Evolutionary conservation across 305 asterid genomes (phyloP).

Genomic region (Fraxinus dipetala): DNA sequence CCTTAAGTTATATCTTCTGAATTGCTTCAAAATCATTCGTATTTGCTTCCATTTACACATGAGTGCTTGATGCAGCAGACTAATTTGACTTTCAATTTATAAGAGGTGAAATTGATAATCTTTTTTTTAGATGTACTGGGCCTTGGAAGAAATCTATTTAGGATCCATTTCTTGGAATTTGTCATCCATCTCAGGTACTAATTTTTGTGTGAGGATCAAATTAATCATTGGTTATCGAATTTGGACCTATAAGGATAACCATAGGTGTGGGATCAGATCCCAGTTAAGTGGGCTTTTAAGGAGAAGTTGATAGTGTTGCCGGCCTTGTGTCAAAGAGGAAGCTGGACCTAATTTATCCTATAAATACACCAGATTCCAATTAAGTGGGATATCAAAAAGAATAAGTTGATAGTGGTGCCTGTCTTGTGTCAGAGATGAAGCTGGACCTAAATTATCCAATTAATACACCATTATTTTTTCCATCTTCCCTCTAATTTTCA

Average conservation of each 20-base stretch:
- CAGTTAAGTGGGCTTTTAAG: background rate
- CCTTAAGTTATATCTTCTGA: conserved; percentile 8
- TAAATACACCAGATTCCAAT: background rate
- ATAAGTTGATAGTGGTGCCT: background rate
- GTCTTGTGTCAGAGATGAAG: background rate
- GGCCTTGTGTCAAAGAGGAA: background rate
- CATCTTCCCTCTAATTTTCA: background rate
- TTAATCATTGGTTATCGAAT: background rate
- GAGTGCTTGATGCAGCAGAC: background rate
- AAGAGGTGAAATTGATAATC: background rate
- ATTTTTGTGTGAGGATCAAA: background rate
- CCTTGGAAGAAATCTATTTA: background rate
- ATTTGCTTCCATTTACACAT: background rate
- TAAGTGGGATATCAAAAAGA: background rate
- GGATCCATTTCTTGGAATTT: background rate
- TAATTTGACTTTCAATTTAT: background rate
- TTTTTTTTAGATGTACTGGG: background rate
- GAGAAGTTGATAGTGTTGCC: background rate
- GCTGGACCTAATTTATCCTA: background rate
- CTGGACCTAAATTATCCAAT: background rate
- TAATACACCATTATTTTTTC: background rate
- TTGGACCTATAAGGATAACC: background rate
- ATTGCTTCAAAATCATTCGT: conserved; percentile 1
- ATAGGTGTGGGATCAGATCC: background rate
- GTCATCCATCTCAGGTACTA: background rate